A percentile compares a stretch with the other conserved stretches of the same genome.
These are phyloP conservation scores for Penicillium olsonii DNA, from an alignment of 2,329 filamentous ascomycete species.

Conservation along the genomic window DNA sequence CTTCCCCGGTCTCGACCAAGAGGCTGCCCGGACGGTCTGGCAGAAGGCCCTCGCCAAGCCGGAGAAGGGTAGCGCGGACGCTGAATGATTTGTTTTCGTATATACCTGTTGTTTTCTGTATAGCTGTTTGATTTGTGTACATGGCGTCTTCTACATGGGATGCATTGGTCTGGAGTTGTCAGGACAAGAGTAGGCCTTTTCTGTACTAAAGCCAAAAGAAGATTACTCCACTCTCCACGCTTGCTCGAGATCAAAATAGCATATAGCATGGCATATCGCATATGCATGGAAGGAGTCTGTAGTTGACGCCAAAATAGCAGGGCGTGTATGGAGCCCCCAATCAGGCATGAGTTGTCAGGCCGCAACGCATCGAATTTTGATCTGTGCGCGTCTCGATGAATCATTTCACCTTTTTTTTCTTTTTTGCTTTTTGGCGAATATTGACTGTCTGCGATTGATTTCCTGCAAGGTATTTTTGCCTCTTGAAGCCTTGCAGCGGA, in stretches of 20 bases:
- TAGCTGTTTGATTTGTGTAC: conserved; percentile 27
- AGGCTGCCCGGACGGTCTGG: conserved; percentile 72
- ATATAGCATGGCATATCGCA: not conserved
- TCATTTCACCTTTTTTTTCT: conserved; percentile 9
- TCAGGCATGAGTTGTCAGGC: conserved; percentile 29
- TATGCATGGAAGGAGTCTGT: not conserved
- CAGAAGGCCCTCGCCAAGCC: conserved; percentile 62
- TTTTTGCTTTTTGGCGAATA: conserved; percentile 1
- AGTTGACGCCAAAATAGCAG: conserved; percentile 8
- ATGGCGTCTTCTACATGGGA: conserved; percentile 34
- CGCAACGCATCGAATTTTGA: conserved; percentile 26
- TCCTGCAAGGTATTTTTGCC: conserved; percentile 28
- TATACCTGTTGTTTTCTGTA: conserved; percentile 21
- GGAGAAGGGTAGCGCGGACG: conserved; percentile 43
- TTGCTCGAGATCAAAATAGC: not conserved
- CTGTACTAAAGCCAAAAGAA: conserved; percentile 11
- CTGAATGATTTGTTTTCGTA: conserved; percentile 18
- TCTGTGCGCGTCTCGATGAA: conserved; percentile 22
- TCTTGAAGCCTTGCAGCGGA: conserved; percentile 27
- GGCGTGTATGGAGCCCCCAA: conserved; percentile 15
- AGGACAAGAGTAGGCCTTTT: conserved; percentile 12
- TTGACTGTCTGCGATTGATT: conserved; percentile 16
- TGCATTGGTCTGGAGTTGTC: conserved; percentile 39
- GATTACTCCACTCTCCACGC: conserved; percentile 15
- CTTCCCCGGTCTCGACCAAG: conserved; percentile 76